phyloP scores from a whole-genome alignment of 306 rosid species.

The Vachellia collinsii region DNA sequence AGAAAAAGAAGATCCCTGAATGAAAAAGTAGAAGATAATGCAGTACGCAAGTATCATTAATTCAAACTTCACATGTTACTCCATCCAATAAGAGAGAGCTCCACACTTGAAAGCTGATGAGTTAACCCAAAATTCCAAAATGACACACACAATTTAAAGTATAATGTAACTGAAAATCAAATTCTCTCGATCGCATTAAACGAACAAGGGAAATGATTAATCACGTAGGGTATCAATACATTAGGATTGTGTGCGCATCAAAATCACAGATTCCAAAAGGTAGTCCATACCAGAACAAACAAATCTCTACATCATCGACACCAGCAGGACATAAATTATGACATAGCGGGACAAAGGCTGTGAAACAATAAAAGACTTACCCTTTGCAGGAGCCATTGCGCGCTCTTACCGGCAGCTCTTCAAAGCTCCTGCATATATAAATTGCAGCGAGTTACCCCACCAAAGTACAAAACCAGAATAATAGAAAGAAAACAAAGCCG shows the following conservation, averaged over 20 bases:
- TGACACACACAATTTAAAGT: neutral
- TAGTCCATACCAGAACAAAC: neutral
- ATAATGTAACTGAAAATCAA: neutral
- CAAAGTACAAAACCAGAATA: neutral
- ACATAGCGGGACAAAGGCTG: neutral
- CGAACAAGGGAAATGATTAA: constrained; percentile 3
- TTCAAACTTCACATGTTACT: neutral
- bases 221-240: neutral
- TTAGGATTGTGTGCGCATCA: neutral
- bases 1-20: neutral
- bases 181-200: neutral
- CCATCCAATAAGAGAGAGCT: neutral
- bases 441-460: neutral
- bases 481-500: neutral
- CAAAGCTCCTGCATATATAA: constrained; percentile 32
- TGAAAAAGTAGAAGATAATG: neutral
- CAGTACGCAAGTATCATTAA: neutral
- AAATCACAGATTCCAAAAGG: neutral
- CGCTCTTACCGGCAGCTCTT: constrained; percentile 16
- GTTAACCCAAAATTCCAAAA: neutral
- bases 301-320: neutral
- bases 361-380: constrained; percentile 8
- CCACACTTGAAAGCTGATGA: neutral
- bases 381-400: constrained; percentile 49
- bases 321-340: neutral